These are phyloP conservation scores for Globisporangium carolinianum DNA, from an alignment of 352 stramenopile species.

Conservation along the genomic window DNA sequence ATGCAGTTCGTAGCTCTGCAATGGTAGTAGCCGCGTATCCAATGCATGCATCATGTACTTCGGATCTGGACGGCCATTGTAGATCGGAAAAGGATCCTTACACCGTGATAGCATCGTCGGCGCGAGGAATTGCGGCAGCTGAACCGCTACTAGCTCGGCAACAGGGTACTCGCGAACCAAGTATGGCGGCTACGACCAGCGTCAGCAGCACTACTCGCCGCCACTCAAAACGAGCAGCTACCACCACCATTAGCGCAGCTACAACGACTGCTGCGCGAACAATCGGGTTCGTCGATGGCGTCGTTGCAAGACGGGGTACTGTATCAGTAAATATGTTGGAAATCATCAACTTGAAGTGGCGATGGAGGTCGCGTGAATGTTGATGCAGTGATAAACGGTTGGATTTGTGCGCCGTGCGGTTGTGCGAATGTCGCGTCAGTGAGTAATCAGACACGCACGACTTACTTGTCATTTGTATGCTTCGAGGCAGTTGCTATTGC, in stretches of 20 bases:
- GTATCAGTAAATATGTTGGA: no score
- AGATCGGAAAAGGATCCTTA: no score
- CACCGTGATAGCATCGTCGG: no score
- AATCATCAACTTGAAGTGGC: no score
- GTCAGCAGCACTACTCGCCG: conserved; percentile 12
- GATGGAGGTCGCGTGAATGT: no score
- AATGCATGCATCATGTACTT: no score
- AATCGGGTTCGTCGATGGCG: conserved; percentile 69
- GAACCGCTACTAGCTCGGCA: conserved; percentile 1
- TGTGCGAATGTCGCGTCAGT: not conserved
- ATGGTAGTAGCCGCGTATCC: not conserved
- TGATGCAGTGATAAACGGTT: no score
- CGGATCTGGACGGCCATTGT: no score
- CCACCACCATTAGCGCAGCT: conserved; percentile 12
- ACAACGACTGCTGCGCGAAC: conserved; percentile 34
- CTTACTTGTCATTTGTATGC: not conserved
- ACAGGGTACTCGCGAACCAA: conserved; percentile 12
- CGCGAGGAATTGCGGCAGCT: no score
- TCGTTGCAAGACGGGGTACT: conserved; percentile 52
- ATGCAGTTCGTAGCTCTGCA: no score
- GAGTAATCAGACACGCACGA: not conserved
- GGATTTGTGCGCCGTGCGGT: not conserved
- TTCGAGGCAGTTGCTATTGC: not conserved
- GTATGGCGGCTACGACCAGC: conserved; percentile 7
- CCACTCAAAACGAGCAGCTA: conserved; percentile 5